A percentile compares a stretch with the other conserved stretches of the same genome.
These are phyloP conservation scores for Apiotrichum domesticum DNA, from an alignment of 1,284 basidiomycete genomes.

Conservation along the genomic window DNA sequence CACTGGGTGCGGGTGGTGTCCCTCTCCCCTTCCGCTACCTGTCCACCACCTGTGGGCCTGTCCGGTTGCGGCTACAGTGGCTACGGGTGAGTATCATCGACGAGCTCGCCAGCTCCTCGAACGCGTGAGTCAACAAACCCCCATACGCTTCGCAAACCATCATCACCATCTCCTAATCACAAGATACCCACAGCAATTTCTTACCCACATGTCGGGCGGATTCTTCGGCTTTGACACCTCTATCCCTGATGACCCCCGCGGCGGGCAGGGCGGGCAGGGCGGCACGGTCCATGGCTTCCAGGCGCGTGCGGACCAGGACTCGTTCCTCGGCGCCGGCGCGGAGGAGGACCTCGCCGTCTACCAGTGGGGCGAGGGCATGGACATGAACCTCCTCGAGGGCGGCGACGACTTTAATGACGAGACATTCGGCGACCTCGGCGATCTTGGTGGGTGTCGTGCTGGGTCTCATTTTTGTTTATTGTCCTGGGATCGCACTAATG, in stretches of 20 bases:
- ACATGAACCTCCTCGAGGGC: slow-evolving; percentile 82
- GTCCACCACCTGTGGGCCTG: no score
- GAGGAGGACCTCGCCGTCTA: slow-evolving; percentile 61
- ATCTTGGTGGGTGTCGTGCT: slow-evolving; percentile 56
- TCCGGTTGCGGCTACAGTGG: no score
- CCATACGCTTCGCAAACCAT: neutral
- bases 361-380: slow-evolving; percentile 63
- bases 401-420: slow-evolving; percentile 90
- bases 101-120: no score
- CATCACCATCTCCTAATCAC: neutral
- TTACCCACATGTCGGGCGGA: slow-evolving; percentile 35
- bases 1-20: neutral
- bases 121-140: no score
- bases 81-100: no score
- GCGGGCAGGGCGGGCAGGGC: slow-evolving; percentile 5
- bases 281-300: slow-evolving; percentile 12
- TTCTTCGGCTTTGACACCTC: slow-evolving; percentile 48
- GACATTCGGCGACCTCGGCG: slow-evolving; percentile 73
- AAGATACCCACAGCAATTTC: neutral
- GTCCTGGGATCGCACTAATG: neutral
- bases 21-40: neutral
- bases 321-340: slow-evolving; percentile 46
- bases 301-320: slow-evolving; percentile 18
- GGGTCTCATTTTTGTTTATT: neutral
- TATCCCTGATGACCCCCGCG: slow-evolving; percentile 30